Evolutionary conservation across 1,284 basidiomycete genomes (phyloP), one percentile per base, ranked within the genome.

Genomic region (Veloporphyrellus conicus): DNA sequence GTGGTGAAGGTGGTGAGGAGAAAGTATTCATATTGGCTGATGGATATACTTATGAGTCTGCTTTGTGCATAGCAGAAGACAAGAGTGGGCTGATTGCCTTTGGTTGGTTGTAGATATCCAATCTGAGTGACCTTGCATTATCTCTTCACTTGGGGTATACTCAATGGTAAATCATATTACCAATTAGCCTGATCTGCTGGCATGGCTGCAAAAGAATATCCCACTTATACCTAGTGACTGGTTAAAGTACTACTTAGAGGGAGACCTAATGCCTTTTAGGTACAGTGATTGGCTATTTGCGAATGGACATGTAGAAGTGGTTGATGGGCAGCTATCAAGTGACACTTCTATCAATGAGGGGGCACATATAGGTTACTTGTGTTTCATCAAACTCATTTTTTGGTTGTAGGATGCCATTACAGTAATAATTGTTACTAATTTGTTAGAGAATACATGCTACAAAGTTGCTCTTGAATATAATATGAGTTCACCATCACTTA

Each of bases 21-120:
- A 53, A 66, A n/a, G 55, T 64, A 2, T 72, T 81, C 44, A 72
- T 84, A 41, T 67, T 66, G 2, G 74, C 76, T 1, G 79, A 79
- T 20, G 78, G 60, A 18, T 32, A 61, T 31, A 57, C 51, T 19
- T 55, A 44, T 41, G 60, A 45, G 52, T 55, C 37, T 0, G 61
- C 60, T 0, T 25, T 56, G n/a, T 22, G 15, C 11, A 45, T 48
- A 44, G 59, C 47, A 11, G 62, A 67, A 27, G 38, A 50, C 20
- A 49, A 53, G 54, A 53, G 63, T 45, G 50, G 68, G 50, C 31
- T 76, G 3, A 55, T 79, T 32, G 73, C 70, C 0, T 74, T 78
- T 52, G 79, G 79, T 1, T 58, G 79, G 32, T 57, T 61, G 12
- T 59, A 50, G 16, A 56, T 60, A 3, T 15, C 60, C 15, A 60